Evolutionary conservation across 129 eudicot species (phyloP).

Genomic region (Helianthus tuberosus): DNA sequence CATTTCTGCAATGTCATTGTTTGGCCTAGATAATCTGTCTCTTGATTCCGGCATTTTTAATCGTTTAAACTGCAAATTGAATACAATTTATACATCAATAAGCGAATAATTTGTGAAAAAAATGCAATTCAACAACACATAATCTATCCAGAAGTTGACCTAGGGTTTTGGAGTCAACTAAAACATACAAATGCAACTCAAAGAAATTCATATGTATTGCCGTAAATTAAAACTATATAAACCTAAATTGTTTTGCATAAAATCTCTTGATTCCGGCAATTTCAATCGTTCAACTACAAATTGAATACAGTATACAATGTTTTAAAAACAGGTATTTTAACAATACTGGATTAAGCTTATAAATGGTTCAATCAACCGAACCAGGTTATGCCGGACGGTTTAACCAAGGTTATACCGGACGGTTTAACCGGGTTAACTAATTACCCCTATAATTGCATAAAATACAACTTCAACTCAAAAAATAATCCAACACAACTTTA

Average conservation of each 20-base stretch:
- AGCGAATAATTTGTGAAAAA: not conserved
- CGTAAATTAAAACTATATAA: not conserved
- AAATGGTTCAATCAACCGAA: too few relatives aligned
- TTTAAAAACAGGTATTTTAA: too few relatives aligned
- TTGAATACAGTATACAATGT: too few relatives aligned
- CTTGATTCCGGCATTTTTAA: conserved; percentile 60
- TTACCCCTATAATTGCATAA: too few relatives aligned
- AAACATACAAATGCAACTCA: not conserved
- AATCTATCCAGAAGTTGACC: not conserved
- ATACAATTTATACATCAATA: not conserved
- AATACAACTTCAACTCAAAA: too few relatives aligned
- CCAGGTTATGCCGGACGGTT: too few relatives aligned
- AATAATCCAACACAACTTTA: too few relatives aligned
- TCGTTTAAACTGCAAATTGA: conserved; percentile 21
- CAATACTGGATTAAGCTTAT: too few relatives aligned
- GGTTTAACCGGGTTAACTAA: too few relatives aligned
- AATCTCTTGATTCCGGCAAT: too few relatives aligned
- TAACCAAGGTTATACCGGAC: too few relatives aligned
- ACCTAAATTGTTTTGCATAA: not conserved
- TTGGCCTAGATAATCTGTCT: conserved; percentile 57
- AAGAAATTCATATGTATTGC: not conserved
- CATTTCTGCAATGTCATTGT: conserved; percentile 32
- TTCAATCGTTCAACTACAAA: too few relatives aligned
- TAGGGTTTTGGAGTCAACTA: not conserved
- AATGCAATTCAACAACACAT: not conserved